These are phyloP conservation scores for Microdochium nivale DNA, from an alignment of 2,329 filamentous ascomycete species.

Conservation along the genomic window DNA sequence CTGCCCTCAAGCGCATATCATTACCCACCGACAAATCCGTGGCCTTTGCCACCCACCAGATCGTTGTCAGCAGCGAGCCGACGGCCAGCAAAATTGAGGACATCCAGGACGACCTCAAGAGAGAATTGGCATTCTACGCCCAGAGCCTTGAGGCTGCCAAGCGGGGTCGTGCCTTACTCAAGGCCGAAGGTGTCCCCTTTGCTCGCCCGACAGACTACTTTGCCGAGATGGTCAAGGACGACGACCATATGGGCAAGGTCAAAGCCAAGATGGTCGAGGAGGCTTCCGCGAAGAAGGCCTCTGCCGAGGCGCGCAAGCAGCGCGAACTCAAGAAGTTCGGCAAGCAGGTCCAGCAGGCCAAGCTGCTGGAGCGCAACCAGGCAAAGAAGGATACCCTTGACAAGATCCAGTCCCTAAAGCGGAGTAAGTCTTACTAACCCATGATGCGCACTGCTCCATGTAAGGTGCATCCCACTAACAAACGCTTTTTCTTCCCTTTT, in stretches of 20 bases:
- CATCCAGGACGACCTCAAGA: conserved; percentile 82
- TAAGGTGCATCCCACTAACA: conserved; percentile 10
- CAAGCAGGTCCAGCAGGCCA: conserved; percentile 94
- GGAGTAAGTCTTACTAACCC: conserved; percentile 60
- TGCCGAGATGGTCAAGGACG: conserved; percentile 97
- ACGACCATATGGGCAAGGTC: conserved; percentile 96
- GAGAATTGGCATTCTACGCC: conserved; percentile 88
- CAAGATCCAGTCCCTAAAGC: conserved; percentile 90
- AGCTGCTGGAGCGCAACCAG: conserved; percentile 89
- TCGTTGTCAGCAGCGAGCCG: conserved; percentile 57
- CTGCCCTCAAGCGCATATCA: conserved; percentile 71
- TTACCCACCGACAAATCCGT: conserved; percentile 58
- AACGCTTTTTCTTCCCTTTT: conserved; percentile 6
- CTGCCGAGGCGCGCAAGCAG: conserved; percentile 82
- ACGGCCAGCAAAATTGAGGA: conserved; percentile 65
- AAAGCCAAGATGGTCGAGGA: conserved; percentile 90
- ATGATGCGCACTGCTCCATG: not conserved
- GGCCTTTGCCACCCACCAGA: conserved; percentile 78
- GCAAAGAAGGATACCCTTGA: conserved; percentile 88
- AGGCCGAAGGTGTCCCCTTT: conserved; percentile 78
- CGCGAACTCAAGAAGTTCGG: conserved; percentile 98
- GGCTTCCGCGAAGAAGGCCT: conserved; percentile 84
- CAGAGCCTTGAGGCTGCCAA: conserved; percentile 76
- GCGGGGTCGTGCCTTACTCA: conserved; percentile 63
- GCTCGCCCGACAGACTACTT: conserved; percentile 91